Conservation (phyloP, 768 basidiomycete genomes). For the Suillus sp. region DNA sequence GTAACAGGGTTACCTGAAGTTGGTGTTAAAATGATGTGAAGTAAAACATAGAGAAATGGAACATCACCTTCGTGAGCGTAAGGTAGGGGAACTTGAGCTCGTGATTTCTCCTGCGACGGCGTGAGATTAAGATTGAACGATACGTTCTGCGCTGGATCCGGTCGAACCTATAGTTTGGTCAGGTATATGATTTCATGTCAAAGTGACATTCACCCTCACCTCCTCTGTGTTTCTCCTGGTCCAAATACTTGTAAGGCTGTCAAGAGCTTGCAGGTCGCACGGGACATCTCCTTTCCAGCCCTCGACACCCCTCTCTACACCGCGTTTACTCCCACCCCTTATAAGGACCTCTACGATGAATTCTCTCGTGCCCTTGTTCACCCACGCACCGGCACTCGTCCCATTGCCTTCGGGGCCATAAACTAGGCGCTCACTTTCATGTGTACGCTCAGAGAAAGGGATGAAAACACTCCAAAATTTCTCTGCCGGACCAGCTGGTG, state of each 20-base stretch:
- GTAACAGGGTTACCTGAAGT: slow-evolving; percentile 37
- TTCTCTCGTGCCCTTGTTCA: slow-evolving; percentile 43
- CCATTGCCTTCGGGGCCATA: slow-evolving; percentile 60
- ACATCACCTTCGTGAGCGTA: slow-evolving; percentile 85
- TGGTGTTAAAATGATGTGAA: slow-evolving; percentile 1
- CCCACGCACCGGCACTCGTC: slow-evolving; percentile 29
- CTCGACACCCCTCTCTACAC: slow-evolving; percentile 61
- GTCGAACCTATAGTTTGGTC: slow-evolving; percentile 32
- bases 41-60: slow-evolving; percentile 7
- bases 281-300: slow-evolving; percentile 54
- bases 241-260: slow-evolving; percentile 52
- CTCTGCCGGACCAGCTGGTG: slow-evolving; percentile 56
- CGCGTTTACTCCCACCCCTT: slow-evolving; percentile 48
- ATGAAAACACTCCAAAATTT: slow-evolving; percentile 85
- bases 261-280: slow-evolving; percentile 53
- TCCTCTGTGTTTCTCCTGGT: slow-evolving; percentile 35
- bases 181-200: slow-evolving; percentile 5
- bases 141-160: slow-evolving; percentile 67
- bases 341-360: slow-evolving; percentile 64
- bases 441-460: slow-evolving; percentile 61
- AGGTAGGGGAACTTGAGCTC: slow-evolving; percentile 84
- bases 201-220: slow-evolving; percentile 33
- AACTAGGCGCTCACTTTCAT: slow-evolving; percentile 62
- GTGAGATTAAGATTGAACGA: slow-evolving; percentile 90
- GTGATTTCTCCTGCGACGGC: slow-evolving; percentile 73